Evolutionary conservation across 768 basidiomycete species (phyloP).

Genomic region (Rhodotorula babjevae): DNA sequence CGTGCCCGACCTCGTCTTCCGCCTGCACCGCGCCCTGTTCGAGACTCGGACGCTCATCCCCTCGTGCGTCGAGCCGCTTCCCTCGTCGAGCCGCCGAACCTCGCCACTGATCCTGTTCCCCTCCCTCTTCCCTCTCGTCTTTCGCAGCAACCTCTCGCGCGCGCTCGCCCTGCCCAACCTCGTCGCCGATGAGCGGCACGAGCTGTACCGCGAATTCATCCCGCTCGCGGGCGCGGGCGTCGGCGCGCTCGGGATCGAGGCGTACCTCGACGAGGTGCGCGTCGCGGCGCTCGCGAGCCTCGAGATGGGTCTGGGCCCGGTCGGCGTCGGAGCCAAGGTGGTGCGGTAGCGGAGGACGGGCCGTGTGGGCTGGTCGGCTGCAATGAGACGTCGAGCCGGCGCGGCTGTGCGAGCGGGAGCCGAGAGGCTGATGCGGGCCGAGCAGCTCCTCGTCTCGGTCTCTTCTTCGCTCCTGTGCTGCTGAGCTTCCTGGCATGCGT

Average conservation of each 20-base stretch:
- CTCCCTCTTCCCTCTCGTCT: background rate
- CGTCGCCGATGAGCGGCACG: slow-evolving; percentile 80
- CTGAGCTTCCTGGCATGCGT: too few species aligned
- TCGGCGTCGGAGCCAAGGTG: background rate
- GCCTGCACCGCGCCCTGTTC: slow-evolving; percentile 69
- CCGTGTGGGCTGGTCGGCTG: too few species aligned
- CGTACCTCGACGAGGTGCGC: slow-evolving; percentile 70
- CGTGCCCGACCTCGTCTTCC: slow-evolving; percentile 81
- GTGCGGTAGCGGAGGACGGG: too few species aligned
- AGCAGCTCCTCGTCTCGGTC: too few species aligned
- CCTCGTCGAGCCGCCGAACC: background rate
- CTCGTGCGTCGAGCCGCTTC: slow-evolving; percentile 47
- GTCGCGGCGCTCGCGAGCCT: slow-evolving; percentile 59
- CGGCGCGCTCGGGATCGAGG: slow-evolving; percentile 56
- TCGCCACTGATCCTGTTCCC: background rate
- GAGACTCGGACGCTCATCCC: slow-evolving; percentile 62
- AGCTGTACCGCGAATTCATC: slow-evolving; percentile 78
- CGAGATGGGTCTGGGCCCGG: slow-evolving; percentile 5
- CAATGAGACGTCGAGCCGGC: too few species aligned
- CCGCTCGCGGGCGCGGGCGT: slow-evolving; percentile 49
- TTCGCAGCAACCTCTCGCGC: slow-evolving; percentile 68
- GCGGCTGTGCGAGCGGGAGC: too few species aligned
- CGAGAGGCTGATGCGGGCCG: too few species aligned
- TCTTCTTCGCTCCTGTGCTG: too few species aligned
- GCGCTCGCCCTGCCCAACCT: slow-evolving; percentile 73